These are phyloP conservation scores for Agapanthus africanus DNA, from an alignment of 106 monocot species.

Conservation along the genomic window DNA sequence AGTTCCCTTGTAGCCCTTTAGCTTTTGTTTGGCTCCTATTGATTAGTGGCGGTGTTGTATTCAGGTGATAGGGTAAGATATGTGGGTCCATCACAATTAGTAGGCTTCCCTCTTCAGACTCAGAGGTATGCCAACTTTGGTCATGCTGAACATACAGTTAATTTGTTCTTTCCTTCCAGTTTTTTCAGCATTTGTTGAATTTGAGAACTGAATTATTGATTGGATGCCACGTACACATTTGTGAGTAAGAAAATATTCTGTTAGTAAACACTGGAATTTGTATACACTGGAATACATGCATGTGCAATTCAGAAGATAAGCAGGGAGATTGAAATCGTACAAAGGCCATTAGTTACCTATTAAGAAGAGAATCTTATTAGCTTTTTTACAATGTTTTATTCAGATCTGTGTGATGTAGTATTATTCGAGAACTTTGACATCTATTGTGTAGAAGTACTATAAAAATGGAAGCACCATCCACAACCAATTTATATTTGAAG, in stretches of 20 bases:
- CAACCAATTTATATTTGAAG: background rate
- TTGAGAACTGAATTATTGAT: background rate
- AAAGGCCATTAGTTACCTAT: background rate
- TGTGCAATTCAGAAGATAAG: background rate
- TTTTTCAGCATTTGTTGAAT: background rate
- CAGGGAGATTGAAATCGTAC: background rate
- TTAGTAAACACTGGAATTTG: background rate
- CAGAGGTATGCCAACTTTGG: conserved; percentile 27
- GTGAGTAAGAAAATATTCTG: background rate
- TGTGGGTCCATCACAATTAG: conserved; percentile 40
- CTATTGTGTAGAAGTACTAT: background rate
- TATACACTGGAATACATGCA: too few species aligned
- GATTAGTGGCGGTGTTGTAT: background rate
- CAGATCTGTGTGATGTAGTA: too few species aligned
- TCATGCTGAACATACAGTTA: background rate
- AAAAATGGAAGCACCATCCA: background rate
- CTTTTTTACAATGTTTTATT: background rate
- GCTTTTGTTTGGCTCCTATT: background rate
- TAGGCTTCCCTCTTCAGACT: conserved; percentile 29
- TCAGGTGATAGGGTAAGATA: conserved; percentile 63
- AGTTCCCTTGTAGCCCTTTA: background rate
- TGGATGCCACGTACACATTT: background rate
- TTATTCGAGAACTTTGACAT: background rate
- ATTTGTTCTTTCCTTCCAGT: background rate
- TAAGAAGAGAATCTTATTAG: background rate